These are phyloP conservation scores for Teratosphaeria zuluensis DNA, from an alignment of 2,329 filamentous ascomycete species.

Conservation along the genomic window DNA sequence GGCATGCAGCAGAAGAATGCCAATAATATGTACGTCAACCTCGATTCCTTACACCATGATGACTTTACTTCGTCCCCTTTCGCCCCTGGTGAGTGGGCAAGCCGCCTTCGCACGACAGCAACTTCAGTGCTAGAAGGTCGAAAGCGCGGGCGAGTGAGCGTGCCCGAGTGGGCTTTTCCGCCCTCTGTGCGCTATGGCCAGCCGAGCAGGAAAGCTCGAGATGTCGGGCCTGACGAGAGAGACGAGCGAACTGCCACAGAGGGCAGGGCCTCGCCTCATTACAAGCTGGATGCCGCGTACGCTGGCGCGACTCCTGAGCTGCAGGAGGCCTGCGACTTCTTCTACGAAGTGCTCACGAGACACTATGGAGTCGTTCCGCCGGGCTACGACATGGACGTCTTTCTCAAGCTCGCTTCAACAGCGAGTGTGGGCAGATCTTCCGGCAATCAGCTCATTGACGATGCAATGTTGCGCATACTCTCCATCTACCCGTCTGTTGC, in stretches of 20 bases:
- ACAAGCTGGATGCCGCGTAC: not conserved
- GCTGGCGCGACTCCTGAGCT: slow-evolving; percentile 7
- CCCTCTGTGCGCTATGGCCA: slow-evolving; percentile 1
- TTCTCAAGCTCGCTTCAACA: slow-evolving; percentile 15
- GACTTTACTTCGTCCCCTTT: slow-evolving; percentile 1
- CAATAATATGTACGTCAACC: slow-evolving; percentile 24
- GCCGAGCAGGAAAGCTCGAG: not conserved
- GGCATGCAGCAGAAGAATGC: slow-evolving; percentile 22
- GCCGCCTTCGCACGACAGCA: not conserved
- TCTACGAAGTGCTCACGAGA: slow-evolving; percentile 10
- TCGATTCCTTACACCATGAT: slow-evolving; percentile 2
- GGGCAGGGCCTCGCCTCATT: not conserved
- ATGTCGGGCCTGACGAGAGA: slow-evolving; percentile 3
- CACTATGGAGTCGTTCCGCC: slow-evolving; percentile 6
- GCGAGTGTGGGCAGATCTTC: slow-evolving; percentile 9
- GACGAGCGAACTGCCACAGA: slow-evolving; percentile 1
- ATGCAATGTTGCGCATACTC: slow-evolving; percentile 7
- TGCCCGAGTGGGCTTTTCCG: slow-evolving; percentile 3
- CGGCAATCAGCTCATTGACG: slow-evolving; percentile 10
- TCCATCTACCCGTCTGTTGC: slow-evolving; percentile 9
- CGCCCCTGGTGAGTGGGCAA: not conserved
- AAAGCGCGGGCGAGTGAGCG: not conserved
- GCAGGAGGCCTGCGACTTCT: slow-evolving; percentile 8
- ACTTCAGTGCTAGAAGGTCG: not conserved
- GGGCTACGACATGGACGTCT: slow-evolving; percentile 16